Evolutionary conservation across 225 moss, liverwort and hornwort species (phyloP).

Genomic region (Polytrichum commune): DNA sequence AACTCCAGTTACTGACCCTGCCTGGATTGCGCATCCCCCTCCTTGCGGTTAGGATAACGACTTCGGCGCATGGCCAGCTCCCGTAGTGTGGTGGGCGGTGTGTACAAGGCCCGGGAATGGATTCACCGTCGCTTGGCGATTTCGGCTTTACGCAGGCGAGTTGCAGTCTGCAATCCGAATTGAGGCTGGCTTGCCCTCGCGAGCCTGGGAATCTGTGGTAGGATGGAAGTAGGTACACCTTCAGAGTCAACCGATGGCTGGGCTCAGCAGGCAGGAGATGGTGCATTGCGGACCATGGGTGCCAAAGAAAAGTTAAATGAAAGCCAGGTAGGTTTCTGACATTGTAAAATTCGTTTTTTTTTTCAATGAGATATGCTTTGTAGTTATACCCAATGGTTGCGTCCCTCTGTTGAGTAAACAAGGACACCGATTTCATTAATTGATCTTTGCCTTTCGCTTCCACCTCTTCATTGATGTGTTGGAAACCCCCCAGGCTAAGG

Average conservation of each 20-base stretch:
- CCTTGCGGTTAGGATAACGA: not conserved
- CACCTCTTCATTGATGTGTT: not conserved
- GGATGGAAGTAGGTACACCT: not conserved
- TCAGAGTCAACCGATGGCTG: not conserved
- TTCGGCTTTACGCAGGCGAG: not conserved
- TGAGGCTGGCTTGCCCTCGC: not conserved
- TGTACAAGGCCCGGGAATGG: not conserved
- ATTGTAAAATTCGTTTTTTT: not conserved
- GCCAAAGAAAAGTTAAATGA: not conserved
- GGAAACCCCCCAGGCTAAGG: too few species aligned
- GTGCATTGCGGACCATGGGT: conserved; percentile 3
- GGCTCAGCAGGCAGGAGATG: not conserved
- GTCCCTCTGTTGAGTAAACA: not conserved
- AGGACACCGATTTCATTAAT: not conserved
- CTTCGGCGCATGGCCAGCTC: conserved; percentile 4
- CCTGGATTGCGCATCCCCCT: conserved; percentile 6
- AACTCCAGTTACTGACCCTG: not conserved
- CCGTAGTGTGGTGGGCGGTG: conserved; percentile 5
- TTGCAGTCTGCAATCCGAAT: not conserved
- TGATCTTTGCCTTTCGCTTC: not conserved
- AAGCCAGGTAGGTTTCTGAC: not conserved
- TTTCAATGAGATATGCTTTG: not conserved
- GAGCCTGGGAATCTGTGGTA: not conserved
- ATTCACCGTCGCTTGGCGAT: not conserved
- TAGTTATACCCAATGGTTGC: not conserved